Evolutionary conservation across 495 filamentous ascomycete genomes (phyloP), one percentile per base, ranked within the genome.

Genomic region (Penicillium angulare): DNA sequence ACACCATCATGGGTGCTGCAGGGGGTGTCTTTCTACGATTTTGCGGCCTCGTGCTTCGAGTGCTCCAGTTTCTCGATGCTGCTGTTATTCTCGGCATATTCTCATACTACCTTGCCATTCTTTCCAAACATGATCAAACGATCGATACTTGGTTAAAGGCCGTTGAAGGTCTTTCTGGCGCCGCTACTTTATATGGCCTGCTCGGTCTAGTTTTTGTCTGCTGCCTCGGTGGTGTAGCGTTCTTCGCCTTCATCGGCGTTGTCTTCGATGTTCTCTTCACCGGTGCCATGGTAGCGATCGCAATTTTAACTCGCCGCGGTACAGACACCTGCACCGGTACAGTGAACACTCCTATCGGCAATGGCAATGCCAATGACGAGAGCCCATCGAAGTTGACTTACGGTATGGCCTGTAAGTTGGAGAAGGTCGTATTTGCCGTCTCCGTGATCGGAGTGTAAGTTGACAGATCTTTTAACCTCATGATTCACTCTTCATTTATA

Each of bases 131-230:
- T 66, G 53, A 81, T 55, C 62, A 81, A 17, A 34, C 56, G 29
- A 89, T 90, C 57, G 72, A 77, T 3, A 80, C 64, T 55, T 87
- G 81, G 76, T 69, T 84, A 44, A 83, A 81, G 43, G 91, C 90
- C 32, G 88, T 95, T 22, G 86, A 88, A 52, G 91, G 91, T 64
- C 85, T 96, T 29, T 77, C 88, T 1, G 91, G 89, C 42, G 79
- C 78, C 6, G 87, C 82, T 3, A 77, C 83, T 1, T 67, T 92
- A 6, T 96, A 95, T 66, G 80, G 83, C 7, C 65, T 87, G 45
- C 70, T 89, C 32, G 86, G 86, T 22, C 67, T 85, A 15, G 52
- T 93, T 41, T 73, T 92, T 22, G 86, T 89, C 32, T 90, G 85
- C 78, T 91, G 86, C 64, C 68, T 92, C 21, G 87, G 87, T 47